Evolutionary conservation across 306 rosid species (phyloP).

Genomic region (cucumber (Cucumis sativus)): Cucumber_9930_V3 NC_026657.2:1150501-1151000

Average conservation of each 20-base stretch:
- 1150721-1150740: not conserved
- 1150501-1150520: not conserved
- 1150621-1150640: conserved; percentile 88
- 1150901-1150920: conserved; percentile 89
- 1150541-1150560: not conserved
- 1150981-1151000: conserved; percentile 51
- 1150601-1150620: conserved; percentile 89
- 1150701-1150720: not conserved
- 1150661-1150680: conserved; percentile 76
- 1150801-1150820: not conserved
- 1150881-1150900: conserved; percentile 96
- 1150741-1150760: not conserved
- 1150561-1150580: not conserved
- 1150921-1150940: conserved; percentile 94
- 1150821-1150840: not conserved
- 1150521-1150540: not conserved
- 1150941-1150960: conserved; percentile 90
- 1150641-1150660: conserved; percentile 83
- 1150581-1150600: conserved; percentile 43
- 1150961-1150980: conserved; percentile 64
- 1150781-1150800: not conserved
- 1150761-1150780: not conserved
- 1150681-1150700: conserved; percentile 54
- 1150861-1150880: conserved; percentile 90
- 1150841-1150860: conserved; percentile 67